These are phyloP conservation scores for Yarrowia yakushimensis DNA, from an alignment of 805 yeast species.

Conservation along the genomic window DNA sequence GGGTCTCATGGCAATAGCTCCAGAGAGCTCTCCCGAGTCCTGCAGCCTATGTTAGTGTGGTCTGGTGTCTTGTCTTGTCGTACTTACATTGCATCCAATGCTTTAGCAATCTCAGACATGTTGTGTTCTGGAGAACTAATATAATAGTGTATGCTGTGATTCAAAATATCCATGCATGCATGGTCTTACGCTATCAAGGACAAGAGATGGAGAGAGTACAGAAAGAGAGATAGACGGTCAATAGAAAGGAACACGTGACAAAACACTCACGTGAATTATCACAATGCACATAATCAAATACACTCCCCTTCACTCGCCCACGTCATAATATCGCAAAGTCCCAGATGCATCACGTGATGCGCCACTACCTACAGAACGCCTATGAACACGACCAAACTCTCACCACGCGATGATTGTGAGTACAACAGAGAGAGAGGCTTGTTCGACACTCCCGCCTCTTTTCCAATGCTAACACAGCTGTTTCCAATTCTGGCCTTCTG, in stretches of 20 bases:
- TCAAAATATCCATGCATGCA: slow-evolving; percentile 1
- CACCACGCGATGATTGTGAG: slow-evolving; percentile 23
- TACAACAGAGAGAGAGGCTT: not conserved
- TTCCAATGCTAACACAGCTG: slow-evolving; percentile 12
- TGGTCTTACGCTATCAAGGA: not conserved
- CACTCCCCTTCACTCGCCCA: not conserved
- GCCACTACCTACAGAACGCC: not conserved
- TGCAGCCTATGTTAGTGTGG: slow-evolving; percentile 12
- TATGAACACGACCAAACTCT: slow-evolving; percentile 15
- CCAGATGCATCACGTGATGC: not conserved
- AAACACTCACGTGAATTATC: not conserved
- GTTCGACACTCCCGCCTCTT: not conserved
- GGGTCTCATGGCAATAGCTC: slow-evolving; percentile 23
- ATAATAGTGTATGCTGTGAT: not conserved
- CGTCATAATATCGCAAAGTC: not conserved
- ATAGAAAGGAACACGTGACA: not conserved
- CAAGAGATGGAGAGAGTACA: not conserved
- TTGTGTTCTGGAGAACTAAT: not conserved
- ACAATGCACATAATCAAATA: not conserved
- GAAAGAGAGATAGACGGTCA: no score
- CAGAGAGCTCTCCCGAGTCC: slow-evolving; percentile 16
- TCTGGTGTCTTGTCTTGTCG: not conserved
- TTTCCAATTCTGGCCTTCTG: slow-evolving; percentile 33
- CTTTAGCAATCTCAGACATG: slow-evolving; percentile 22
- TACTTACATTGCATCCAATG: slow-evolving; percentile 15